phyloP scores from a whole-genome alignment of 305 asterid genomes.

The Fraxinus paxiana region DNA sequence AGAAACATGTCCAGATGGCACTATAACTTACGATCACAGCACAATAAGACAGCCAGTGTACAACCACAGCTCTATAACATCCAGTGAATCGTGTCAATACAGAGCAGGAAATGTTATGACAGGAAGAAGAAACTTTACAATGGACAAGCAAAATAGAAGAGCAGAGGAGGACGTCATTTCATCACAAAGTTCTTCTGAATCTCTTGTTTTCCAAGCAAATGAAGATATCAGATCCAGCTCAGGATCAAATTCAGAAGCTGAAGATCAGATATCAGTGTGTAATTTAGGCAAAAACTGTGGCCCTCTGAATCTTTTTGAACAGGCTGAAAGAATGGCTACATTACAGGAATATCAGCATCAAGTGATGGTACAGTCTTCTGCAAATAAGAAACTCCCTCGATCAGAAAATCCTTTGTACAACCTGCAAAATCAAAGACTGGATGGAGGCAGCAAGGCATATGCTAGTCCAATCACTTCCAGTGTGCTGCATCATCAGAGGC shows the following conservation, averaged over 20 bases:
- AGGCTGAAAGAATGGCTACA: constrained; percentile 37
- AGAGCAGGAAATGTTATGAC: constrained; percentile 28
- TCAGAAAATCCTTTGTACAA: constrained; percentile 31
- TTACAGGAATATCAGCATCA: constrained; percentile 38
- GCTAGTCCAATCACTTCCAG: constrained; percentile 32
- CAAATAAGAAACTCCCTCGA: constrained; percentile 26
- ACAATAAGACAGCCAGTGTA: constrained; percentile 33
- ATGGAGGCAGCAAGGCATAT: constrained; percentile 21
- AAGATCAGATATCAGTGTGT: constrained; percentile 41
- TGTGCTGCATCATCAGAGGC: constrained; percentile 23
- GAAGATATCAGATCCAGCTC: constrained; percentile 76
- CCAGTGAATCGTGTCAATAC: constrained; percentile 33
- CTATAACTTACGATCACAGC: constrained; percentile 39
- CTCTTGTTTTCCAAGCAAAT: constrained; percentile 54
- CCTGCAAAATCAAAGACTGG: constrained; percentile 26
- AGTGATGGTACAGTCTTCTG: constrained; percentile 22
- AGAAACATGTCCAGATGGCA: constrained; percentile 65
- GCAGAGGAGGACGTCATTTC: constrained; percentile 62
- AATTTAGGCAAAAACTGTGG: constrained; percentile 34
- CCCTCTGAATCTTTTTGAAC: constrained; percentile 31
- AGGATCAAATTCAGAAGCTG: constrained; percentile 73
- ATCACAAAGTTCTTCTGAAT: constrained; percentile 76
- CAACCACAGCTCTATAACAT: constrained; percentile 38
- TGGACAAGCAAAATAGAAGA: constrained; percentile 33
- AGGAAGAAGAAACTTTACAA: constrained; percentile 26